Evolutionary conservation across 2,329 filamentous ascomycete species (phyloP), one percentile per base, ranked within the genome.

Genomic region (Pyrenophora graminea): DNA sequence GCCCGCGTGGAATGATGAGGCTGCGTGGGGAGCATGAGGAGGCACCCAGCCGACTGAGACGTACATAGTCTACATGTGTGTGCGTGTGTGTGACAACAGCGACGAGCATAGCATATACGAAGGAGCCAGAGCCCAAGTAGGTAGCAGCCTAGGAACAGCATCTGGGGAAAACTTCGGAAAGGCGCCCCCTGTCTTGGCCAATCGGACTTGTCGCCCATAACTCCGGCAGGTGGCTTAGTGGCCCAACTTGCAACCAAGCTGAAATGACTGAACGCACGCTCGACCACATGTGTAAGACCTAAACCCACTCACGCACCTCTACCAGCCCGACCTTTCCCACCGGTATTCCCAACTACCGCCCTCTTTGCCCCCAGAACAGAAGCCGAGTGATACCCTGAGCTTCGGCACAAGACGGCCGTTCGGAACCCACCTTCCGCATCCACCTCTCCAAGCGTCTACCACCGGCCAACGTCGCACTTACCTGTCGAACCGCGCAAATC

Each of bases 1-100:
- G 51, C 84, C 84, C 8, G 59, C 68, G 2, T 86, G 82, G 82
- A 74, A 76, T 31, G 72, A 78, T 39, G 34, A 50, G n/a, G 66
- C 56, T 4, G 70, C 55, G 3, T 75, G 73, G 73, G 58, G 64
- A 32, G 56, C 39, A 10, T 68, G 67, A 58, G 50, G 55, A n/a
- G 40, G 45, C 32, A 31, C 39, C 10, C 51, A 51, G 18, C 17
- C 51, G 39, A 38, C 25, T 18, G 38, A 17, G 15, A 21, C 32
- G 39, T 27, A 43, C n/a, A 33, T 18, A 15, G 15, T 15, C 15
- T 15, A 15, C 15, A 15, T 15, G 15, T 15, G 15, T 15, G 15
- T 15, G 15, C 19, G 19, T 21, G 5, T 3, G 5, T 5, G 9
- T 17, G 15, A 27, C 27, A 38, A 31, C 6, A 25, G 32, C 25